Percentiles rank a stretch among this genome's conserved stretches.
Evolutionary conservation across 768 basidiomycete species (phyloP).

Genomic region (Aureoboletus auriporus): DNA sequence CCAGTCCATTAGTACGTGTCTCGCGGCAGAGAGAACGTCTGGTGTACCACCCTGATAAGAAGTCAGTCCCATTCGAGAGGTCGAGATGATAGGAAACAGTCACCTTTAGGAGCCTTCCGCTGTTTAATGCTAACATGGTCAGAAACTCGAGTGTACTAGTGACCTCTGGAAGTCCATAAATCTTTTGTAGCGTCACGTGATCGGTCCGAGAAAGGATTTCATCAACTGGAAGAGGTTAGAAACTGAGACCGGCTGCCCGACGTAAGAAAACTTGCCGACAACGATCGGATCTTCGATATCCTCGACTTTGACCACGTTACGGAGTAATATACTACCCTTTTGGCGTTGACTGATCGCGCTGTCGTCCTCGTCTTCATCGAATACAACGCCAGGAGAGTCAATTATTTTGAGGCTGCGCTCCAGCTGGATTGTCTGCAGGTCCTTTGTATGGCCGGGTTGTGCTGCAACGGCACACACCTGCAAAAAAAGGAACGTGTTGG

Average conservation of each 20-base stretch:
- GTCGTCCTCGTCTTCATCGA: conserved; percentile 70
- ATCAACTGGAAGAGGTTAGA: conserved; percentile 54
- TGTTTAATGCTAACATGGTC: conserved; percentile 81
- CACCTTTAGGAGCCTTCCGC: conserved; percentile 82
- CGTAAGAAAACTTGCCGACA: conserved; percentile 56
- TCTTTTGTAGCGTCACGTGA: conserved; percentile 64
- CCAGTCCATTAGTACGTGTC: conserved; percentile 86
- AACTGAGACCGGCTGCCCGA: not conserved
- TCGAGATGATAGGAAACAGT: not conserved
- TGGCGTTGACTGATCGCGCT: conserved; percentile 43
- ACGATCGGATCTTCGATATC: conserved; percentile 87
- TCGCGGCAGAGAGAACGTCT: conserved; percentile 77
- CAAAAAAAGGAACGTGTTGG: not conserved
- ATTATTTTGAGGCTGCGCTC: conserved; percentile 91
- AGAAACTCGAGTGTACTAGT: conserved; percentile 75
- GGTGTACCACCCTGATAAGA: conserved; percentile 77
- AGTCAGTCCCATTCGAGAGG: not conserved
- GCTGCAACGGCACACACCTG: conserved; percentile 93
- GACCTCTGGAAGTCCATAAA: conserved; percentile 83
- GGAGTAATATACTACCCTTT: conserved; percentile 61
- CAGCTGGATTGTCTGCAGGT: conserved; percentile 85
- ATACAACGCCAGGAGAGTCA: conserved; percentile 97
- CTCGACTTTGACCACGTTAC: conserved; percentile 90
- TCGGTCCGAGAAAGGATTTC: conserved; percentile 78
- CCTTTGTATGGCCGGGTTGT: conserved; percentile 91